Base-by-base conservation (phyloP, 768 basidiomycete genomes). In the Auricularia sp. region DNA sequence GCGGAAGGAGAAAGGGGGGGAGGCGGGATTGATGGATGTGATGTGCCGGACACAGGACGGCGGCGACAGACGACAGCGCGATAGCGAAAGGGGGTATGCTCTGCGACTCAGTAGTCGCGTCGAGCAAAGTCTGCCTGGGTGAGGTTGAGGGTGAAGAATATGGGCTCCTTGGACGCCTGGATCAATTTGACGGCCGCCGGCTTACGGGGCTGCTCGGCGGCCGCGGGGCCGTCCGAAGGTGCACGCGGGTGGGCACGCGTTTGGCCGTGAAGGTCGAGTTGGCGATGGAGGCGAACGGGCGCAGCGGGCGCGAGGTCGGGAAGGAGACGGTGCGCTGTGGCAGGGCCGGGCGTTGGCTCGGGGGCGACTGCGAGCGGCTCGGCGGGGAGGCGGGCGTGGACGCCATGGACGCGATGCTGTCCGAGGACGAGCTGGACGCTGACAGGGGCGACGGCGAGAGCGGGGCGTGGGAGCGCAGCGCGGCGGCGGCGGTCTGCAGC, bases 71-170 rank as follows among this genome's bases (percentile, higher is more conserved):
- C 39, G 39, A 42, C 39, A 42, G 39, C 47, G 16, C 14, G 47
- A 16, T 14, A 51, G 47, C 21, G 47, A 51, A 51, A 5, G 47
- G 18, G 21, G 47, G 18, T 5, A 51, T 33, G 24, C 24, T 33
- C 10, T 7, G 56, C 10, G 24, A 33, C 16, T 24, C 24, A 59
- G 56, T 59, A 67, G 33, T 64, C 66, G n/a, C 47, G 39, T 24
- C 66, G 63, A 74, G 89, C 83, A 73, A 94, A 81, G 73, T 94
- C 91, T 7, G 84, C 90, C 73, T 91, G 91, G 0, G 91, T 92
- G 65, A 94, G 81, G 75, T 92, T 82, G 63, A 94, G 84, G 67
- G 88, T 79, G 70, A 92, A 93, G 64, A 74, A 71, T 45, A 83
- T 82, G 75, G 84, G 84, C 73, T 88, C 85, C 71, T 85, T 80